Conservation (phyloP, 495 filamentous ascomycete genomes). For the Xylaria scruposa region DNA sequence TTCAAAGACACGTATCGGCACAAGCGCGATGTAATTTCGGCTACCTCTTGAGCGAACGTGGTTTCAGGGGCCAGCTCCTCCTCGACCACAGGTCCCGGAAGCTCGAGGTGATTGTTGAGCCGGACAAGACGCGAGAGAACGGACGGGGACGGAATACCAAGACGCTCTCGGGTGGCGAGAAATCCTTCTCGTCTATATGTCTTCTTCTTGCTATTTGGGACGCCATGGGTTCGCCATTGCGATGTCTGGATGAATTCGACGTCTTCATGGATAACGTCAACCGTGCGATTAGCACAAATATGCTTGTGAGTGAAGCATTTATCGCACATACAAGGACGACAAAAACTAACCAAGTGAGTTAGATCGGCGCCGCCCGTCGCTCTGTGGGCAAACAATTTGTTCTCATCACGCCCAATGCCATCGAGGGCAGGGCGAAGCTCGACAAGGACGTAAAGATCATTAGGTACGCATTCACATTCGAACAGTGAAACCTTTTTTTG, state of each 20-base stretch:
- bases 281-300: conserved; percentile 87
- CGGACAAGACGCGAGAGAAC: conserved; percentile 73
- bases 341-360: conserved; percentile 1
- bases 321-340: conserved; percentile 27
- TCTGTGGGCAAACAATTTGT: conserved; percentile 93
- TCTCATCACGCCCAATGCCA: conserved; percentile 92
- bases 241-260: conserved; percentile 98
- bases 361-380: conserved; percentile 83
- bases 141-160: conserved; percentile 79
- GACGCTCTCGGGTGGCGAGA: conserved; percentile 94
- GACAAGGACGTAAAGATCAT: conserved; percentile 83
- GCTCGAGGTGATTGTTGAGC: conserved; percentile 81
- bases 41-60: conserved; percentile 84
- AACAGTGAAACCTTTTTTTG: background rate
- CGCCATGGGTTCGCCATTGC: conserved; percentile 93
- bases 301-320: conserved; percentile 72
- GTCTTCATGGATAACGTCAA: conserved; percentile 99
- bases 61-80: conserved; percentile 81
- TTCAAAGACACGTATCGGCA: conserved; percentile 81
- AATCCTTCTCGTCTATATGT: conserved; percentile 96
- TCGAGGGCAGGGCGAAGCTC: conserved; percentile 70
- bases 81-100: conserved; percentile 76
- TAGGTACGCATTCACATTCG: conserved; percentile 61
- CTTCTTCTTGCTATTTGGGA: conserved; percentile 93
- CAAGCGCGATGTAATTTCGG: conserved; percentile 85